Evolutionary conservation across 306 rosid species (phyloP).

Genomic region (Fragaria nilgerrensis): DNA sequence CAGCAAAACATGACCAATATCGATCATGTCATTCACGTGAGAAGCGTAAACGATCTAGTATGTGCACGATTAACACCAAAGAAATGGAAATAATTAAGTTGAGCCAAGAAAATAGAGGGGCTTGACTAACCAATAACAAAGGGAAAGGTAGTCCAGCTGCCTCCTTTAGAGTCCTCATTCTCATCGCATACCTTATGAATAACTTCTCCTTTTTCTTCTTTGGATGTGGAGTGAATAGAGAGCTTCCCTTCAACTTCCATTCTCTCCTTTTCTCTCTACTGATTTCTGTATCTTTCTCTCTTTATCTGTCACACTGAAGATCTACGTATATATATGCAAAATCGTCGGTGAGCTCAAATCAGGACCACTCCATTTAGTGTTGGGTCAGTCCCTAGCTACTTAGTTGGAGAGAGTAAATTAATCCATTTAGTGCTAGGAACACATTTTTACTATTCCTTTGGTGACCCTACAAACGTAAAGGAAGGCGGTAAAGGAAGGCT

Average conservation of each 20-base stretch:
- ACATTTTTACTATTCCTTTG: no score
- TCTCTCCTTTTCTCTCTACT: neutral
- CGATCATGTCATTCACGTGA: neutral
- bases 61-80: neutral
- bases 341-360: no score
- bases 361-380: no score
- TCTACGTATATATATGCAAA: no score
- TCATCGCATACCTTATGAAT: neutral
- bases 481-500: no score
- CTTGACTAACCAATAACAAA: conserved; percentile 28
- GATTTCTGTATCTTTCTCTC: neutral
- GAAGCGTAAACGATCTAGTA: neutral
- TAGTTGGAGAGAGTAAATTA: no score
- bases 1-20: neutral
- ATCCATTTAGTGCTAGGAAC: no score
- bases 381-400: no score
- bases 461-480: no score
- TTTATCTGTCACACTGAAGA: no score
- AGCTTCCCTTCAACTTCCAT: neutral
- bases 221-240: neutral
- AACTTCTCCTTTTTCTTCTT: neutral
- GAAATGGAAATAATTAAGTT: neutral
- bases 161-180: conserved; percentile 8
- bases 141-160: conserved; percentile 50
- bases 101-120: neutral